Base-by-base conservation (phyloP, 1,284 basidiomycete species). In the Testicularia cyperi region DNA sequence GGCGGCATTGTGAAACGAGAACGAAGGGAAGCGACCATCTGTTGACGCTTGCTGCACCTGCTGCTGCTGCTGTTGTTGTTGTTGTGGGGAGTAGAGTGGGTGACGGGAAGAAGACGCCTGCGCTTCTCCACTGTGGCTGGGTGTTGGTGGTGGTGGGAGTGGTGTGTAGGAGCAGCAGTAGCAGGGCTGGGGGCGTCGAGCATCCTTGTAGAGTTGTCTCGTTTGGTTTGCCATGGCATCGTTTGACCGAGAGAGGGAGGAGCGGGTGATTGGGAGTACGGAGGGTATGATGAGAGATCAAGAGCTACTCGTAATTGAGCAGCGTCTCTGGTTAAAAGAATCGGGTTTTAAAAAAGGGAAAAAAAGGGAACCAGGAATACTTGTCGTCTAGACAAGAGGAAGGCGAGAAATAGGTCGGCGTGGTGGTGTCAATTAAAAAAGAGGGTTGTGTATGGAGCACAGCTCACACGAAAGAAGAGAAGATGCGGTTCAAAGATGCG, bases 61-160 rank as follows among this genome's bases (percentile, higher is more conserved):
- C n/a, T n/a, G 25, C 25, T 26, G 25, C 25, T 26, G 8, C 25
- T 38, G 36, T 15, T 31, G 41, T 41, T 44, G 43, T 21, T 32
- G 22, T 23, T 30, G 30, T 25, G 27, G 38, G 32, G 39, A 29
- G 39, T n/a, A 14, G 44, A 42, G 29, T 49, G 41, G n/a, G 20
- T 23, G 4, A 40, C 37, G 44, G 20, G 48, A 58, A 40, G 47
- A 44, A 58, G 48, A 58, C 55, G 55, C 55, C 55, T 47, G 55
- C 55, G 44, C 25, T 39, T 43, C 23, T 32, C 45, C 32, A 8
- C 18, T 16, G 13, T 15, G 15, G 30, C 30, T 8, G 16, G 30
- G 9, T 8, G 7, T 16, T 31, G 8, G 14, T 14, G n/a, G n/a
- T n/a, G n/a, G n/a, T n/a, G n/a, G n/a, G n/a, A n/a, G n/a, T n/a